Base-by-base conservation (phyloP, 2,329 filamentous ascomycete species). In the Penicillium sp. region DNA sequence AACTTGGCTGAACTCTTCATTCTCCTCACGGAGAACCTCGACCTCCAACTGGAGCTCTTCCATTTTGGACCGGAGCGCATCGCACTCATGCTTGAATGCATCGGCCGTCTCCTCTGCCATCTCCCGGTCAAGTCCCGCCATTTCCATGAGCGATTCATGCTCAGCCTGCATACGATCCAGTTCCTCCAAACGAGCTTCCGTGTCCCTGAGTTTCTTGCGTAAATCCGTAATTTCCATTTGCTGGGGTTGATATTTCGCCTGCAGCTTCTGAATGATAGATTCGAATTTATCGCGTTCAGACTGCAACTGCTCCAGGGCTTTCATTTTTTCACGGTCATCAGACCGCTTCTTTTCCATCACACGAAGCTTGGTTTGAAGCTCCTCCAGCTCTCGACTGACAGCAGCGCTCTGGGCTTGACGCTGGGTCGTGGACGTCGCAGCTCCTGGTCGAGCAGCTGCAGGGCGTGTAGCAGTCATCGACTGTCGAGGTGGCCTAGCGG, bases 101-200 rank as follows among this genome's bases (percentile, higher is more conserved):
- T 98, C 95, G 0, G 90, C 89, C 44, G 87, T 91, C 75, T 97
- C 93, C 74, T 99, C 93, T 0, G 95, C 95, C 90, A 98, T 96
- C 74, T 99, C 93, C 45, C 91, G 87, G 71, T 99, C 95, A 26
- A 99, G 79, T 0, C 90, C 89, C 7, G 92, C 91, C 75, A 95
- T 85, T 75, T 99, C 95, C 68, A 97, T 78, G 7, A 90, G 85
- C 3, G 88, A 84, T 29, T 98, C 95, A 72, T 96, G 88, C 64
- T 97, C 92, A 8, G 90, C 89, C 70, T 95, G 89, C 53, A 89
- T 80, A 29, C 83, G 81, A 65, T 93, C 90, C 2, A 95, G 79
- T 22, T 86, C 80, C 55, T 90, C 86, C 21, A 92, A 81, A 48
- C 84, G 85, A 21, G 81, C 75, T 69, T 95, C 87, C 0, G 88